phyloP scores from a whole-genome alignment of 805 yeast genomes.

The Suhomyces xylopsoci region DNA sequence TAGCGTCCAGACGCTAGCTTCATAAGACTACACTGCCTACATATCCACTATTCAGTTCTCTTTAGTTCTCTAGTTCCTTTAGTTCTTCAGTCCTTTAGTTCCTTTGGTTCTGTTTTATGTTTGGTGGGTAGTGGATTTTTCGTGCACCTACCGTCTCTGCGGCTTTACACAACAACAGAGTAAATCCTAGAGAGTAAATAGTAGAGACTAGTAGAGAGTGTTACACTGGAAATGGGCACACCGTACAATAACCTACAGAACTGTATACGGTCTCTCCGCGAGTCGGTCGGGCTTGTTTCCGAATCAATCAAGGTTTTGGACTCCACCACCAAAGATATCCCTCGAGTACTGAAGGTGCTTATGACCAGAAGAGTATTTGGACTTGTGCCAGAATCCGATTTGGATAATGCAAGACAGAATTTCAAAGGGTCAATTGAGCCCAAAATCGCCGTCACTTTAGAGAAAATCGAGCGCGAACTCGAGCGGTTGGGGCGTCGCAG shows the following conservation, averaged over 20 bases:
- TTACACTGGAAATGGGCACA: background rate
- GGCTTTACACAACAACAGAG: background rate
- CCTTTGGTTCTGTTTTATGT: too few species aligned
- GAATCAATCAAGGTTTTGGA: constrained; percentile 33
- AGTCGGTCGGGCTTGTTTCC: constrained; percentile 31
- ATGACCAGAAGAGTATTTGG: constrained; percentile 48
- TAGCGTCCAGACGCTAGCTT: too few species aligned
- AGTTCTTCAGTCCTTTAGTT: too few species aligned
- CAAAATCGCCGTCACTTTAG: constrained; percentile 31
- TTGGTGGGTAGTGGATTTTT: background rate
- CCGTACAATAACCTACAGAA: constrained; percentile 13
- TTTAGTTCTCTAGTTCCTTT: too few species aligned
- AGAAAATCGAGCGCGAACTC: constrained; percentile 30
- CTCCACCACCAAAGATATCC: constrained; percentile 37
- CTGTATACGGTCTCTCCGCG: constrained; percentile 31
- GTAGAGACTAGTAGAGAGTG: background rate
- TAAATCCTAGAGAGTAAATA: background rate
- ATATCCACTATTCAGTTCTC: too few species aligned
- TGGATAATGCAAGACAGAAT: constrained; percentile 37
- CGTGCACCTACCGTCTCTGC: background rate
- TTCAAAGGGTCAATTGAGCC: constrained; percentile 41
- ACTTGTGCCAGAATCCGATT: constrained; percentile 47
- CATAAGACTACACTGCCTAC: too few species aligned
- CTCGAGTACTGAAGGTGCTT: constrained; percentile 39
- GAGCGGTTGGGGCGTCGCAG: constrained; percentile 30